Base-by-base conservation (phyloP, 148 eudicot genomes). In the Simmondsia chinensis region DNA sequence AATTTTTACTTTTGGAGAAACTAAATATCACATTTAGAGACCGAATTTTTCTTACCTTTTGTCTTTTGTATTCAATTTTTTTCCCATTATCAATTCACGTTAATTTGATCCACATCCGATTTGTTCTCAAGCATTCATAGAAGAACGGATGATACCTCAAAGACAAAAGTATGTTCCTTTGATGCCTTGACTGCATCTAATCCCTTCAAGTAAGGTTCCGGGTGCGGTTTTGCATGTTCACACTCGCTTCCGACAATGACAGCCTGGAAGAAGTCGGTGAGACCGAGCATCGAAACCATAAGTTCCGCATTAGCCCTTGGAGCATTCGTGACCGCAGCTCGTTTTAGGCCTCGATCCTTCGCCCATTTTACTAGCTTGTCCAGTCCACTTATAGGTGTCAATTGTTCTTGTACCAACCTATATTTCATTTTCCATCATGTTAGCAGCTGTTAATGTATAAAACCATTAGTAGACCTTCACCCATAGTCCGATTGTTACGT, bases 271-370 rank as follows among this genome's bases (percentile, higher is more conserved):
- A 89, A 89, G 9, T 84, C 76, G 9, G 83, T 34, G 26, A 85
- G 81, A 13, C 95, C 88, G 9, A 91, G 83, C 42, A 60, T 30
- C 26, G 83, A 76, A 55, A 91, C 59, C 79, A 91, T 91, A 44
- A 82, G 66, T 49, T 91, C 95, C 1, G 95, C 95, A 68, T 85
- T 89, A 39, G 34, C 46, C 62, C 65, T 73, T 11, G 95, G 95
- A 48, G 95, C 97, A 56, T 89, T 89, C 1, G 97, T 84, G 19
- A 89, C 97, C 17, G 97, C 95, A 44, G 97, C 97, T 39, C 95
- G 72, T 62, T 76, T 89, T 59, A 89, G 58, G 11, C 95, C 95
- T 53, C 43, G 85, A 16, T 81, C 95, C 72, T 84, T 72, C 6
- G 84, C 35, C 97, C 97, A 89, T 57, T 81, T 84, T 28, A 36